Evolutionary conservation across 208 protist genomes (phyloP), one percentile per base, ranked within the genome.

Genomic region (Acanthamoeba quina): DNA sequence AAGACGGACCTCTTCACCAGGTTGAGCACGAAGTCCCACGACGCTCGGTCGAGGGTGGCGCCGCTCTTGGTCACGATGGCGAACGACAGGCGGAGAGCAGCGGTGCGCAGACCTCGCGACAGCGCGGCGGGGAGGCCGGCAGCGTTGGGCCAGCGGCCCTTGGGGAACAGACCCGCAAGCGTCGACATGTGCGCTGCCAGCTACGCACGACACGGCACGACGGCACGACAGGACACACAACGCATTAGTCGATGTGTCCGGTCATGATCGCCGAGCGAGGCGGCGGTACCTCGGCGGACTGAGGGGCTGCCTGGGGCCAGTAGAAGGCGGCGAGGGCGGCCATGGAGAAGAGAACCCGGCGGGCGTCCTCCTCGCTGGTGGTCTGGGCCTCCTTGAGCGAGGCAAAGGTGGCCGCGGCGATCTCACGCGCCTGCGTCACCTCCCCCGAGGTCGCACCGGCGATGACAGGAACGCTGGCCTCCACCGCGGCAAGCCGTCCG

Each of bases 141-240:
- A 44, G 78, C 78, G 49, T 56, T 86, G 44, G 78, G 49, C 78
- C 78, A 86, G 52, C 78, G 78, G 17, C 78, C 78, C 78, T 86
- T 86, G 52, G 78, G 78, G 78, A 64, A 86, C 21, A 86, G 47
- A 5, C n/a, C 52, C 3, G 78, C 78, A 9, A 86, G n/a, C n/a
- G 52, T 86, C 29, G 78, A 31, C 78, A 56, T 64, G 49, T 86
- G 44, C 31, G 41, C 64, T 29, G 64, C 29, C 64, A 31, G 29
- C 26, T 41, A n/a, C n/a, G 29, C 64, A 72, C 26, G 31, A 72
- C 10, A 9, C 10, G 64, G 3, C 5, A 9, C 41, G 41, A 3
- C 13, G 29, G 17, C 7, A n/a, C n/a, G n/a, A n/a, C n/a, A n/a
- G n/a, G n/a, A n/a, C n/a, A n/a, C n/a, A n/a, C 72, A 80, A 29